Evolutionary conservation across 768 basidiomycete species (phyloP).

Genomic region (Trametes cinnabarina): DNA sequence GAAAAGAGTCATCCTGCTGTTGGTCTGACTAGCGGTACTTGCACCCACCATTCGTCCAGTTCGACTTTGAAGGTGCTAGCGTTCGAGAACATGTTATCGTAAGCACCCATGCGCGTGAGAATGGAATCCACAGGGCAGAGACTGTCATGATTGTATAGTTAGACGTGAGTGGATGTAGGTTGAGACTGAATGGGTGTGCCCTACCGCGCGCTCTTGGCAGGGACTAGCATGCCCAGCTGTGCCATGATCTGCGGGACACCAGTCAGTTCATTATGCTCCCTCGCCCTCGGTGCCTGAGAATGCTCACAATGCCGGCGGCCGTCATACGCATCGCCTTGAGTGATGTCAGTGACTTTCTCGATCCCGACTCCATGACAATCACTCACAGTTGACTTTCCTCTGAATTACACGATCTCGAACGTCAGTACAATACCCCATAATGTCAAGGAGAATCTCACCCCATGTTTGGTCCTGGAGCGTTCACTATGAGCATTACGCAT

Average conservation of each 20-base stretch:
- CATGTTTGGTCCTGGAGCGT: slow-evolving; percentile 75
- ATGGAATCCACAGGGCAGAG: slow-evolving; percentile 89
- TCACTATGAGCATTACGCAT: not conserved
- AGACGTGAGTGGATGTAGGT: slow-evolving; percentile 3
- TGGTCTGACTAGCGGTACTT: not conserved
- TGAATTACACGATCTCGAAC: slow-evolving; percentile 23
- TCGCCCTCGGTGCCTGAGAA: not conserved
- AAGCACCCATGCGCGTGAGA: slow-evolving; percentile 96
- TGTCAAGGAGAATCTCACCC: slow-evolving; percentile 51
- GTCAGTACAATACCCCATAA: slow-evolving; percentile 3
- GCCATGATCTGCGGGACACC: slow-evolving; percentile 68
- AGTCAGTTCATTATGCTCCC: not conserved
- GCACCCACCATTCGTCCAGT: slow-evolving; percentile 86
- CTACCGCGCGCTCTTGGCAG: slow-evolving; percentile 76
- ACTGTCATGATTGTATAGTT: slow-evolving; percentile 37
- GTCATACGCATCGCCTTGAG: slow-evolving; percentile 89
- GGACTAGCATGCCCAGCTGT: slow-evolving; percentile 93
- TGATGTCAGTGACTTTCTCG: slow-evolving; percentile 1
- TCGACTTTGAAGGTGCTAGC: slow-evolving; percentile 98
- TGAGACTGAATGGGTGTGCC: slow-evolving; percentile 22
- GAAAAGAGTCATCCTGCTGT: not conserved
- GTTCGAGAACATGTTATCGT: slow-evolving; percentile 95
- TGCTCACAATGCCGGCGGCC: slow-evolving; percentile 78
- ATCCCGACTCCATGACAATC: not conserved
- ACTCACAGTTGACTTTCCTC: slow-evolving; percentile 74